Evolutionary conservation across 371 early-diverging fungal species (phyloP), one percentile per base, ranked within the genome.

Genomic region (Mortierella sp.): DNA sequence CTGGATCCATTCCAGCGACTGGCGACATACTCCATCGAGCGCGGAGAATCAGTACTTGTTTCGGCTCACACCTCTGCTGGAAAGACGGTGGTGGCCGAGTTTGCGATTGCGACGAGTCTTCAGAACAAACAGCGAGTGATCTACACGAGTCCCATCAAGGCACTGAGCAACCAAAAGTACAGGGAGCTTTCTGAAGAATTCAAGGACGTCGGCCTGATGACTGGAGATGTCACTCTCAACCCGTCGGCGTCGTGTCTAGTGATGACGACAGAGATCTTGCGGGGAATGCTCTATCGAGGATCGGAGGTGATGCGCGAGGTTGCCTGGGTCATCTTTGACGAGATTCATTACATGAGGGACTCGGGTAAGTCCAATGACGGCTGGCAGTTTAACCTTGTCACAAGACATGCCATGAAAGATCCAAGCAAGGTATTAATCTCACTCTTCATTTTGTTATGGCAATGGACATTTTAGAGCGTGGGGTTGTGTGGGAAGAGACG

Each of bases 401-500:
- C 43, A 47, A 7, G 14, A 13, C 14, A 13, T 41, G 22, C 34
- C n/a, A n/a, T n/a, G n/a, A n/a, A n/a, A n/a, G n/a, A n/a, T n/a
- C n/a, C n/a, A n/a, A n/a, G n/a, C n/a, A n/a, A n/a, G n/a, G n/a
- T n/a, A n/a, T n/a, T 55, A 29, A 45, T 24, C 7, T 9, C 22
- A 13, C 14, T n/a, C 14, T 40, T 61, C n/a, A 39, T 22, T 24
- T 7, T 19, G 43, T 26, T 1, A 4, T 40, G 14, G 43, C 24
- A 26, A 55, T 41, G 26, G 1, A 31, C 19, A 22, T 73, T n/a
- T n/a, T 86, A 90, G 95, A 93, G 48, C 95, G 99, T 73, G 99
- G 99, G 79, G 99, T 99, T 7, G 99, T 99, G 0, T 99, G 99
- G 99, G 99, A 99, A 86, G 99, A 99, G 88, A 98, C 99, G 0